Evolutionary conservation across 1,284 basidiomycete species (phyloP).

Genomic region (Thecaphora thlaspeos): DNA sequence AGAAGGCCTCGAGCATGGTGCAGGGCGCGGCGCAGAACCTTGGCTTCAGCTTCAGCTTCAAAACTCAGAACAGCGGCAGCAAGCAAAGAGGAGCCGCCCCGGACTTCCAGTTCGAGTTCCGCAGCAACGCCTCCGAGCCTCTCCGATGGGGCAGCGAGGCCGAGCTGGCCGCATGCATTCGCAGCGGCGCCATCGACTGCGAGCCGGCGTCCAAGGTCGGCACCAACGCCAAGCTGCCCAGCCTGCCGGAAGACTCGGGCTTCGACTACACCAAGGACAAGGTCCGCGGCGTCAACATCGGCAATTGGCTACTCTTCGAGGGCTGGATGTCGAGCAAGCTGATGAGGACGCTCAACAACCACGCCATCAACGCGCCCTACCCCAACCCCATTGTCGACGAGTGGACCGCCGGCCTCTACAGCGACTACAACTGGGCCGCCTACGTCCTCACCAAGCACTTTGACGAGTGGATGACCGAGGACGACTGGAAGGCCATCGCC

Average conservation of each 20-base stretch:
- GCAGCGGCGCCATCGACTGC: constrained; percentile 12
- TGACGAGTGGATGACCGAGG: constrained; percentile 78
- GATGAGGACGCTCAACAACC: constrained; percentile 39
- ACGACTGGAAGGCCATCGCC: constrained; percentile 69
- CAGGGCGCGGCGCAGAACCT: constrained; percentile 30
- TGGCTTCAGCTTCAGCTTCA: constrained; percentile 27
- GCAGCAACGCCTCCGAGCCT: constrained; percentile 17
- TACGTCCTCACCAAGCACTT: constrained; percentile 64
- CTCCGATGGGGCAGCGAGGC: constrained; percentile 32
- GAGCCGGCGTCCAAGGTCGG: neutral
- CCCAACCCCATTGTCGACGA: constrained; percentile 67
- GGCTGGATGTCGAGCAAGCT: constrained; percentile 61
- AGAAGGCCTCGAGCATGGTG: constrained; percentile 18
- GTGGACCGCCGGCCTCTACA: constrained; percentile 74
- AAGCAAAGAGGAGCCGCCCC: constrained; percentile 4
- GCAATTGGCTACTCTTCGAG: constrained; percentile 55
- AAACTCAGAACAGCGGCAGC: constrained; percentile 10
- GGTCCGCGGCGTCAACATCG: constrained; percentile 54
- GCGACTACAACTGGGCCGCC: constrained; percentile 55
- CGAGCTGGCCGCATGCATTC: constrained; percentile 14
- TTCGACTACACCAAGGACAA: constrained; percentile 39
- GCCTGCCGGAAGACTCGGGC: constrained; percentile 34
- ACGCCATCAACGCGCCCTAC: constrained; percentile 45
- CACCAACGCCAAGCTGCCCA: constrained; percentile 8
- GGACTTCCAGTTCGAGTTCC: constrained; percentile 29